Evolutionary conservation across 2,329 filamentous ascomycete species (phyloP).

Genomic region (Ophiosphaerella herpotricha): DNA sequence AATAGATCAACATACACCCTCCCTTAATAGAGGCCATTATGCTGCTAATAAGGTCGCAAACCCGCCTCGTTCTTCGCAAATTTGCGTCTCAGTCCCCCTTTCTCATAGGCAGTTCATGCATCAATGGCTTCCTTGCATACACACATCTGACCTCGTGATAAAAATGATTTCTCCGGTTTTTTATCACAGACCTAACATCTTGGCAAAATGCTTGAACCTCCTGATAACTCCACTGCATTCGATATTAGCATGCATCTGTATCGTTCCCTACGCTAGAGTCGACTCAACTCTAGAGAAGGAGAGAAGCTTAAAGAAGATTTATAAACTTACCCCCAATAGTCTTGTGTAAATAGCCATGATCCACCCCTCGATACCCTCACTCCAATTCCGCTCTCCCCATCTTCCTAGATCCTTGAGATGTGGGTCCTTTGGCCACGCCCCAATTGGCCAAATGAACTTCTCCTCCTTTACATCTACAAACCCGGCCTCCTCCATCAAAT

Average conservation of each 20-base stretch:
- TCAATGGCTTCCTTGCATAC: slow-evolving; percentile 31
- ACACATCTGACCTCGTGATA: slow-evolving; percentile 47
- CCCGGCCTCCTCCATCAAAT: slow-evolving; percentile 24
- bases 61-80: too few relatives aligned
- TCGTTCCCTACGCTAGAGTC: too few relatives aligned
- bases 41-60: too few relatives aligned
- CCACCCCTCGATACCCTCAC: slow-evolving; percentile 50
- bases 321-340: slow-evolving; percentile 27
- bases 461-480: slow-evolving; percentile 35
- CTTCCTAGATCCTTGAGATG: slow-evolving; percentile 41
- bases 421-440: slow-evolving; percentile 38
- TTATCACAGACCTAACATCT: slow-evolving; percentile 37
- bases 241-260: too few relatives aligned
- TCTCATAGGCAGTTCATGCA: slow-evolving; percentile 9
- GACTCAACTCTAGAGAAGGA: not conserved
- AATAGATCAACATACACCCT: not conserved
- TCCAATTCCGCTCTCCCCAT: slow-evolving; percentile 48
- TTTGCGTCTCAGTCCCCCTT: not conserved
- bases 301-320: not conserved
- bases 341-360: slow-evolving; percentile 47
- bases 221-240: slow-evolving; percentile 32
- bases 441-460: slow-evolving; percentile 40
- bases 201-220: slow-evolving; percentile 42
- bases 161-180: slow-evolving; percentile 43
- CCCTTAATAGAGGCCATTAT: too few relatives aligned